Evolutionary conservation across 306 rosid genomes (phyloP).

Genomic region (Cucurbita maxima): DNA sequence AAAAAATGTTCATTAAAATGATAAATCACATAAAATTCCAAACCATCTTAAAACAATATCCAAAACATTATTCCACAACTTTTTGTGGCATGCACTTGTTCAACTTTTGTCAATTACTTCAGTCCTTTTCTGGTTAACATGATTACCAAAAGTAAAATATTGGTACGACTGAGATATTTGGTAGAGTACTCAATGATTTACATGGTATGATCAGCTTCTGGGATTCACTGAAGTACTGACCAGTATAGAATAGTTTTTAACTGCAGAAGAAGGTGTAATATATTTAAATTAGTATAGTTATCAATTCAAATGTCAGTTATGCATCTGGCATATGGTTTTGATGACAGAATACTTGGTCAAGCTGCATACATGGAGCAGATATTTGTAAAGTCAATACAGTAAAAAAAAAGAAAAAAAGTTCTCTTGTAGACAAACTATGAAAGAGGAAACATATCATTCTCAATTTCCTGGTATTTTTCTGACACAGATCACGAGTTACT

Average conservation of each 20-base stretch:
- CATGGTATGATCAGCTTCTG: not conserved
- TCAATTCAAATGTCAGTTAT: not conserved
- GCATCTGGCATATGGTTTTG: not conserved
- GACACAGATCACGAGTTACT: constrained; percentile 53
- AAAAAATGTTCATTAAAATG: not conserved
- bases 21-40: not conserved
- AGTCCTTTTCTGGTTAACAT: not conserved
- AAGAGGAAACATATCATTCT: not conserved
- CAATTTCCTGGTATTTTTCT: constrained; percentile 6
- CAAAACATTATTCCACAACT: not conserved
- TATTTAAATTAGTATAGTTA: not conserved
- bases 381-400: not conserved
- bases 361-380: not conserved
- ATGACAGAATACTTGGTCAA: not conserved
- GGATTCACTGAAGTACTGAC: not conserved
- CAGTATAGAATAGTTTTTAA: not conserved
- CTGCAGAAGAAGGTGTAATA: not conserved
- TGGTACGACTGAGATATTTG: not conserved
- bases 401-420: not conserved
- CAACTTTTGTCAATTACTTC: not conserved
- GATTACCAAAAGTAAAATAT: not conserved
- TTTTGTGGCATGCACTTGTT: not conserved
- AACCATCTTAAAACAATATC: not conserved
- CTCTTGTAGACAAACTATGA: not conserved
- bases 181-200: not conserved